Evolutionary conservation across 2,329 filamentous ascomycete species (phyloP).

Genomic region (Monilinia polystroma): DNA sequence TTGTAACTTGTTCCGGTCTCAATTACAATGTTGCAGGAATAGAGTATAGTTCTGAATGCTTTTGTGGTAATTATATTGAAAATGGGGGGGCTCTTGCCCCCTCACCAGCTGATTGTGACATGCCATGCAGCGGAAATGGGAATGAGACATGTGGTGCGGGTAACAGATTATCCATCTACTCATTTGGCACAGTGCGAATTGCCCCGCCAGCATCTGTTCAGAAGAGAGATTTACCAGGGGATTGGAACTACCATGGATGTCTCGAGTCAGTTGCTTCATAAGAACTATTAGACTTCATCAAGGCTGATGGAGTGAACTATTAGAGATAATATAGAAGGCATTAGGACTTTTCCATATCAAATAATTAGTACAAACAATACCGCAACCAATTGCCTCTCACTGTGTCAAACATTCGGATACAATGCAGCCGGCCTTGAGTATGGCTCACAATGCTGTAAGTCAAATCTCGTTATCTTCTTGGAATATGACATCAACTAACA

Average conservation of each 20-base stretch:
- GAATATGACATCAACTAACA: slow-evolving; percentile 5
- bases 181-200: slow-evolving; percentile 28
- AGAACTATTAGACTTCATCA: neutral
- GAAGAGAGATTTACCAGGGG: slow-evolving; percentile 32
- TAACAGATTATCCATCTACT: slow-evolving; percentile 36
- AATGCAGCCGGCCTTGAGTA: slow-evolving; percentile 36
- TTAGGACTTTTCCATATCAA: slow-evolving; percentile 33
- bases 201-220: slow-evolving; percentile 31
- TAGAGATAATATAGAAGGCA: slow-evolving; percentile 26
- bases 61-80: slow-evolving; percentile 37
- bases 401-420: slow-evolving; percentile 34
- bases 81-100: slow-evolving; percentile 32
- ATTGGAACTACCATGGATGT: slow-evolving; percentile 42
- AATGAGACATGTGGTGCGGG: slow-evolving; percentile 41
- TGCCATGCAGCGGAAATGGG: slow-evolving; percentile 36
- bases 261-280: slow-evolving; percentile 51
- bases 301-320: slow-evolving; percentile 37
- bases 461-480: neutral
- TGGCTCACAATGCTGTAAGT: slow-evolving; percentile 34
- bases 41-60: slow-evolving; percentile 30
- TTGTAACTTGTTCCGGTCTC: slow-evolving; percentile 33
- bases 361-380: slow-evolving; percentile 29
- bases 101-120: slow-evolving; percentile 37
- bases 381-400: slow-evolving; percentile 29
- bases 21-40: slow-evolving; percentile 33